Base-by-base conservation (phyloP, 352 stramenopile genomes). In the Pythium dissimile region DNA sequence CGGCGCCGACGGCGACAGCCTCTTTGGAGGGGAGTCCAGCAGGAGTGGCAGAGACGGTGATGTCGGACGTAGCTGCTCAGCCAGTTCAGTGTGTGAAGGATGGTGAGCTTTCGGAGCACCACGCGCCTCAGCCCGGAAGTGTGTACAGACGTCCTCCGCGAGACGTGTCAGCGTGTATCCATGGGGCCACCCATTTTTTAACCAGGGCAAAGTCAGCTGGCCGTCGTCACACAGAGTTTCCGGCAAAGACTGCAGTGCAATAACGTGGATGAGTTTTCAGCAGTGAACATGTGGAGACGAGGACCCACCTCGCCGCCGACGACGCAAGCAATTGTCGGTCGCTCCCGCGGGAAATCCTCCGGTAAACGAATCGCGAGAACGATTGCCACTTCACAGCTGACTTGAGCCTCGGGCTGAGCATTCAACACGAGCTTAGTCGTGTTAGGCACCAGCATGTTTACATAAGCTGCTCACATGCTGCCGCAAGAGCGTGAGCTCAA, bases 81-180 rank as follows among this genome's bases (percentile, higher is more conserved):
- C n/a, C n/a, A n/a, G n/a, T n/a, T n/a, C n/a, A n/a, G n/a, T n/a
- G n/a, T n/a, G n/a, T n/a, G n/a, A n/a, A n/a, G n/a, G n/a, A n/a
- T n/a, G n/a, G n/a, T n/a, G n/a, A n/a, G n/a, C n/a, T n/a, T n/a
- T n/a, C n/a, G n/a, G n/a, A n/a, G n/a, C n/a, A n/a, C n/a, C n/a
- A n/a, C n/a, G n/a, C n/a, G n/a, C n/a, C n/a, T n/a, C 21, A 8
- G 9, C 12, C 5, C 20, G 11, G 34, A 59, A 58, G n/a, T 35
- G 26, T 1, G 42, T 66, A 53, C 76, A 89, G 12, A 92, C 60
- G 27, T 90, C 76, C 27, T 71, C 68, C 6, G 67, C 67, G 26
- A 89, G 70, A 18, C 72, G 18, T 10, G 59, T 54, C 5, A 90
- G 64, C 1, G 66, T 79, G 67, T 90, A 90, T 8, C 42, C 61